Evolutionary conservation across 352 stramenopile genomes (phyloP), one percentile per base, ranked within the genome.

Genomic region (Phytopythium cucurbitacearum): DNA sequence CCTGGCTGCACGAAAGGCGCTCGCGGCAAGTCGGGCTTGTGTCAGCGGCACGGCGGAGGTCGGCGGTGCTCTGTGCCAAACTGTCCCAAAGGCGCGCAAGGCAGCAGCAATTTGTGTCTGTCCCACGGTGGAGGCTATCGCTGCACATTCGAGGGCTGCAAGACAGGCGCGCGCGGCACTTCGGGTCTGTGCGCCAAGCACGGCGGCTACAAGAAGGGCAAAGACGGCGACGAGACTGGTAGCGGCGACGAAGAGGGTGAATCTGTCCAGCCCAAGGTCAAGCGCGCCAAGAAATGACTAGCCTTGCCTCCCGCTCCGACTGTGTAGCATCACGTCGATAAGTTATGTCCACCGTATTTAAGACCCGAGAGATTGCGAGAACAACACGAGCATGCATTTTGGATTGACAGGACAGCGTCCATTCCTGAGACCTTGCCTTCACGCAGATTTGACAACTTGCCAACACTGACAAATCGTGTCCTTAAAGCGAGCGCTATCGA

Each of bases 91-190:
- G 85, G 87, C 11, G 87, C 84, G 5, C 87, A 96, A 53, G 81
- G 83, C 37, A 87, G 74, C 56, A 91, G 76, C 59, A 75, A 55
- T 49, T 76, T 78, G 61, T 92, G 82, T 55, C 64, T 92, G 8
- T 90, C 89, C 57, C 87, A 96, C 50, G 87, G 87, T 47, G 87
- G 85, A 7, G 87, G 83, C 43, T 91, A 92, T 42, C 85, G 86
- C 16, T 96, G 87, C 59, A 91, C 71, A 1, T 60, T 88, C 5
- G 64, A 77, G 3, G 78, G 79, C 33, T 96, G 85, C 54, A 73
- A 42, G 28, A 95, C 89, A 3, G 83, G 83, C 16, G 82, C 81
- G 28, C 77, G 84, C 16, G 80, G 85, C 34, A 87, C 79, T 3
- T 91, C 78, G 12, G 81, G 81, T 0, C 62, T 92, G 7, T 92